phyloP scores from a whole-genome alignment of 2,329 filamentous ascomycete species.

The Sporothrix luriei region DNA sequence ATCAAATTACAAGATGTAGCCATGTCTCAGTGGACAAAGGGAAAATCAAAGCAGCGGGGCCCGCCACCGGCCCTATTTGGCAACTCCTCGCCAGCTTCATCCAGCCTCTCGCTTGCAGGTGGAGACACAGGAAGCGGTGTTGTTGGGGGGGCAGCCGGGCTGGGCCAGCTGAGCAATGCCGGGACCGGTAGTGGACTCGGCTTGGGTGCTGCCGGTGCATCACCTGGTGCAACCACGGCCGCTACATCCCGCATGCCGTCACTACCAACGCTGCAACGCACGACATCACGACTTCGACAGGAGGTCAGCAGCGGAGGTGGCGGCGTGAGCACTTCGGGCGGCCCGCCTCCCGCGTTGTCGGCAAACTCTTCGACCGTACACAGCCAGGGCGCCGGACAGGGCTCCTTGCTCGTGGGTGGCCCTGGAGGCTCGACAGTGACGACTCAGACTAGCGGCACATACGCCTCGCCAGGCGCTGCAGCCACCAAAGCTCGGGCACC shows the following conservation, averaged over 20 bases:
- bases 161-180: not conserved
- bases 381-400: not conserved
- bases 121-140: constrained; percentile 35
- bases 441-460: not conserved
- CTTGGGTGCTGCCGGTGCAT: not conserved
- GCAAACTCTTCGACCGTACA: not conserved
- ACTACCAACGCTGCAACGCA: constrained; percentile 32
- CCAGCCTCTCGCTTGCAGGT: constrained; percentile 64
- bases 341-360: not conserved
- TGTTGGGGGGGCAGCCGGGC: not conserved
- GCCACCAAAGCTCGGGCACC: constrained; percentile 5
- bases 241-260: constrained; percentile 25
- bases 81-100: constrained; percentile 76
- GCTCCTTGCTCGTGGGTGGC: not conserved
- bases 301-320: constrained; percentile 22
- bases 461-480: not conserved
- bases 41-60: constrained; percentile 54
- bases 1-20: constrained; percentile 35
- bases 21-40: constrained; percentile 50
- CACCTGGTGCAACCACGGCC: not conserved
- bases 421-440: not conserved
- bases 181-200: not conserved
- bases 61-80: constrained; percentile 77
- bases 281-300: constrained; percentile 33
- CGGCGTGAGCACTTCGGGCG: not conserved